Evolutionary conservation across 1,284 basidiomycete species (phyloP).

Genomic region (Cryptococcus deneoformans): DNA sequence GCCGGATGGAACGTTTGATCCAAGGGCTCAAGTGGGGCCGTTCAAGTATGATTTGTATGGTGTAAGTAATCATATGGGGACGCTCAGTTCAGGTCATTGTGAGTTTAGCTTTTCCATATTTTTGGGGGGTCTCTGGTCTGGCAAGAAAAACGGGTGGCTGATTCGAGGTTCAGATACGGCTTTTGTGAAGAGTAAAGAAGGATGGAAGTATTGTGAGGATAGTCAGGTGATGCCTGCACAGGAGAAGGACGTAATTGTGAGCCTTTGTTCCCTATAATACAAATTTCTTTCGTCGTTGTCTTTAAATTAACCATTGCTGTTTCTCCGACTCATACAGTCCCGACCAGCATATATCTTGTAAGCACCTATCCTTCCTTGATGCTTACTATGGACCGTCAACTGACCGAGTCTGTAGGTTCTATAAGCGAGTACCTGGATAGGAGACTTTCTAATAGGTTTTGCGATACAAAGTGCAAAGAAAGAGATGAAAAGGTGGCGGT

Average conservation of each 20-base stretch:
- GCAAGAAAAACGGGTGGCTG: not conserved
- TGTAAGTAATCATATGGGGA: conserved; percentile 90
- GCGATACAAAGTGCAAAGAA: too few relatives aligned
- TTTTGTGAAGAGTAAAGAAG: conserved; percentile 65
- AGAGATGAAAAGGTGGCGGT: too few relatives aligned
- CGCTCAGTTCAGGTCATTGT: conserved; percentile 89
- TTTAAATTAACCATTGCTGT: too few relatives aligned
- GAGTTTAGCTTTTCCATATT: conserved; percentile 46
- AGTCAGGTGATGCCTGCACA: conserved; percentile 69
- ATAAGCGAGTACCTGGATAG: conserved; percentile 40
- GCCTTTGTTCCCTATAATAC: conserved; percentile 41
- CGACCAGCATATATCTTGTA: conserved; percentile 84
- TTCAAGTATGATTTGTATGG: conserved; percentile 86
- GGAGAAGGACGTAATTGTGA: conserved; percentile 76
- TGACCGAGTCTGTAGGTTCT: conserved; percentile 28
- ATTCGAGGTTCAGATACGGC: conserved; percentile 68
- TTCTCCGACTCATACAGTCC: conserved; percentile 54
- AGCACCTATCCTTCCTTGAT: conserved; percentile 7
- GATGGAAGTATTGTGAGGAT: conserved; percentile 87
- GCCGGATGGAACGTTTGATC: conserved; percentile 58
- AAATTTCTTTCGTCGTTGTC: too few relatives aligned
- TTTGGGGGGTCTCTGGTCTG: not conserved
- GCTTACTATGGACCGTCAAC: not conserved
- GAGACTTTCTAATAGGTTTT: too few relatives aligned
- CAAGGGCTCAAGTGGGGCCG: conserved; percentile 73